phyloP scores from a whole-genome alignment of 108 stramenopile genomes.

The Stephanodiscus triporus region DNA sequence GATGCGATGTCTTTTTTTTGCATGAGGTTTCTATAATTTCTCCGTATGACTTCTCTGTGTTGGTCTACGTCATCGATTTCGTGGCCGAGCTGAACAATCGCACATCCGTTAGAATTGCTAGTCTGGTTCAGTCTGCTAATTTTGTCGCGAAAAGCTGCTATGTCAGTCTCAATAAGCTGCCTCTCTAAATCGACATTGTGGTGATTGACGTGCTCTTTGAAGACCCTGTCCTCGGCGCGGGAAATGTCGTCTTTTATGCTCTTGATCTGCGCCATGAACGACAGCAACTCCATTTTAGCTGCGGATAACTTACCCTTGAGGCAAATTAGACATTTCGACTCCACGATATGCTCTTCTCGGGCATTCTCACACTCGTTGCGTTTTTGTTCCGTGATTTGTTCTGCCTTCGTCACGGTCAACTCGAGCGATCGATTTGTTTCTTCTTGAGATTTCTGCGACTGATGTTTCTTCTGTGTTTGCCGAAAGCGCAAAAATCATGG shows the following conservation, averaged over 20 bases:
- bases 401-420: not conserved
- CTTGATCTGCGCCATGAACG: not conserved
- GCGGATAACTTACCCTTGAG: not conserved
- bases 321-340: conserved; percentile 2
- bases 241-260: conserved; percentile 3
- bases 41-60: conserved; percentile 13
- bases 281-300: conserved; percentile 8
- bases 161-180: conserved; percentile 13
- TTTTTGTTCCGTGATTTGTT: not conserved
- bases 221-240: conserved; percentile 1
- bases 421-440: conserved; percentile 23
- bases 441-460: not conserved
- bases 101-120: not conserved
- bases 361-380: conserved; percentile 9
- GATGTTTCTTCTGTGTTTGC: not conserved
- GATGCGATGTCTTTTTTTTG: not conserved
- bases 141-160: not conserved
- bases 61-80: conserved; percentile 18
- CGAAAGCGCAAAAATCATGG: not conserved
- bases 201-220: conserved; percentile 6
- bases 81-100: conserved; percentile 8
- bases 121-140: not conserved
- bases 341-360: conserved; percentile 8
- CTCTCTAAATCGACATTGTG: conserved; percentile 8
- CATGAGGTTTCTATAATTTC: conserved; percentile 4